A percentile compares a stretch with the other conserved stretches of the same genome.
These are phyloP conservation scores for Glomus cerebriforme DNA, from an alignment of 192 early-diverging fungal genomes.

Conservation along the genomic window DNA sequence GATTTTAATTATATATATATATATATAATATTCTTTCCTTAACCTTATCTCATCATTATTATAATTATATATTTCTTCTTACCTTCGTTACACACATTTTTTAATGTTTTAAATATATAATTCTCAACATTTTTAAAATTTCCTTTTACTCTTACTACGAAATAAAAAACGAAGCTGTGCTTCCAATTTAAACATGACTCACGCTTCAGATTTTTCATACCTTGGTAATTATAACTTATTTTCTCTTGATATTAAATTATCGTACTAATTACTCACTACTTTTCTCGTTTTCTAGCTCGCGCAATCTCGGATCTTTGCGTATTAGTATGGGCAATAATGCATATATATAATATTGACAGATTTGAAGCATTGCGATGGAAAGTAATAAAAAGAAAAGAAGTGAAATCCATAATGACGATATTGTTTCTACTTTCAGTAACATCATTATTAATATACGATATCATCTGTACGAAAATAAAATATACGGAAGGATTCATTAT, in stretches of 20 bases:
- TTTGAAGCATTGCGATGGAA: constrained; percentile 4
- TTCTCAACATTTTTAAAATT: too few relatives aligned
- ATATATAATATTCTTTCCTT: too few relatives aligned
- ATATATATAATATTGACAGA: background rate
- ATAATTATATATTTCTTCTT: too few relatives aligned
- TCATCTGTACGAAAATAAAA: background rate
- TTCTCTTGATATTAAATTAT: background rate
- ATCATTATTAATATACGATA: background rate
- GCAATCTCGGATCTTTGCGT: background rate
- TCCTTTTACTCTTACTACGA: too few relatives aligned
- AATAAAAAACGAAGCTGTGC: too few relatives aligned
- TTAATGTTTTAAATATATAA: too few relatives aligned
- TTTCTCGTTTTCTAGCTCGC: background rate
- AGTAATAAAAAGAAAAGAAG: background rate
- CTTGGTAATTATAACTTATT: background rate
- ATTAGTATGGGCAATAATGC: background rate
- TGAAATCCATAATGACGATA: constrained; percentile 4
- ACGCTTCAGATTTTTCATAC: background rate
- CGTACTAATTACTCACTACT: background rate
- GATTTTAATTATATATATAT: too few relatives aligned
- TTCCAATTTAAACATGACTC: background rate
- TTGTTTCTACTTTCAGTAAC: background rate
- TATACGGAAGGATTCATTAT: background rate
- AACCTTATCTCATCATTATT: too few relatives aligned
- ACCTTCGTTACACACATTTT: too few relatives aligned